These are phyloP conservation scores for Fusarium burgessii DNA, from an alignment of 2,329 filamentous ascomycete genomes.

Conservation along the genomic window DNA sequence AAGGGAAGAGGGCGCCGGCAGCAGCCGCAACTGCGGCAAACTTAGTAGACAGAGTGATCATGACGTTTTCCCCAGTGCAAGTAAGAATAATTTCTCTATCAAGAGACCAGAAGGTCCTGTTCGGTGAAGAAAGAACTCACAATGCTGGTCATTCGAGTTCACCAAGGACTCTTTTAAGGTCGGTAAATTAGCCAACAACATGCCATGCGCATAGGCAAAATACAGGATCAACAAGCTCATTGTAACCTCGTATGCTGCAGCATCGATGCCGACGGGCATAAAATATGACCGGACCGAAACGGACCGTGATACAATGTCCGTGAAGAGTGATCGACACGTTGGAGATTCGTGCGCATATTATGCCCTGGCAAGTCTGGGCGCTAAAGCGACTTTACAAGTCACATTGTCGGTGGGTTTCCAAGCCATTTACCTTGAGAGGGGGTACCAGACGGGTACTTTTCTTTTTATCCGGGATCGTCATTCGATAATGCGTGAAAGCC, in stretches of 20 bases:
- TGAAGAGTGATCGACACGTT: background rate
- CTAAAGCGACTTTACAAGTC: background rate
- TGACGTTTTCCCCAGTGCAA: background rate
- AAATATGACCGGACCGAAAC: background rate
- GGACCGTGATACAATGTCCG: background rate
- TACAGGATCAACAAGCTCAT: background rate
- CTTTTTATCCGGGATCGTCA: slow-evolving; percentile 1
- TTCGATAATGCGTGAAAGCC: background rate
- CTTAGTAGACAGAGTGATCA: background rate
- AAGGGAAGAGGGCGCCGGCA: background rate
- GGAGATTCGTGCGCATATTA: slow-evolving; percentile 13
- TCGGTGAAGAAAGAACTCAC: background rate
- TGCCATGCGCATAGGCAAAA: too few relatives aligned
- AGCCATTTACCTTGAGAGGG: too few relatives aligned
- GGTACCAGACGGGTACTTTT: background rate
- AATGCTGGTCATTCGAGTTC: background rate
- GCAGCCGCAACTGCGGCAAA: background rate
- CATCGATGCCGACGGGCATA: background rate
- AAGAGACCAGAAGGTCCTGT: too few relatives aligned
- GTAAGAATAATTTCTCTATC: too few relatives aligned
- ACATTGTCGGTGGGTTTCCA: background rate
- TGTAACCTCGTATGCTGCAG: background rate
- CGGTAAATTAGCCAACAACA: background rate
- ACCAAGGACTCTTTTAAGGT: background rate
- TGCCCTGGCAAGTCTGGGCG: background rate